Conservation (phyloP, 106 monocot genomes). For the Dioscorea alata region DNA sequence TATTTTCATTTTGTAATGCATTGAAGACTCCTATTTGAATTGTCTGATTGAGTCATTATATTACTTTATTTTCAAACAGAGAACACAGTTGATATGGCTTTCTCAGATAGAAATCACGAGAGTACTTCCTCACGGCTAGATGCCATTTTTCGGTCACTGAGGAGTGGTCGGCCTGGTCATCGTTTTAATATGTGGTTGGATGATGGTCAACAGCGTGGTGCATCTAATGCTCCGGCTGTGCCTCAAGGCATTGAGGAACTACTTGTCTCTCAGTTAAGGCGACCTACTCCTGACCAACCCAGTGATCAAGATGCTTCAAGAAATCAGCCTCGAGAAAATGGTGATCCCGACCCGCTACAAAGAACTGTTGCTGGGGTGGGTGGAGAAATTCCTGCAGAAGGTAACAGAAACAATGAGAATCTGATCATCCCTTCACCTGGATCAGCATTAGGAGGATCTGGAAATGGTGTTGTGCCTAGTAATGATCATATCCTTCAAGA, state of each 20-base stretch:
- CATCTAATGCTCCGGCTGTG: constrained; percentile 49
- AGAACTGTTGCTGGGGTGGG: constrained; percentile 29
- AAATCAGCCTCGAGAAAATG: constrained; percentile 26
- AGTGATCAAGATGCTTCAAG: constrained; percentile 34
- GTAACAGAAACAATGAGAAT: constrained; percentile 40
- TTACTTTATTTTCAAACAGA: constrained; percentile 28
- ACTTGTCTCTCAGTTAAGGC: constrained; percentile 72
- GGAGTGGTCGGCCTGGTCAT: constrained; percentile 72
- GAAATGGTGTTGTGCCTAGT: constrained; percentile 18
- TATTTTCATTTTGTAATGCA: no score
- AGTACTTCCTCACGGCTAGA: constrained; percentile 69
- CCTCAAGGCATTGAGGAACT: constrained; percentile 94
- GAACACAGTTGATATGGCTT: constrained; percentile 75
- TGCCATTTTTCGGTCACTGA: constrained; percentile 78
- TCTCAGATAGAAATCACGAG: constrained; percentile 74
- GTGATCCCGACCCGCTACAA: constrained; percentile 38
- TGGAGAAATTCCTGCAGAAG: constrained; percentile 26
- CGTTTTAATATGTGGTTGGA: constrained; percentile 96
- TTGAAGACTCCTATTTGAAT: no score
- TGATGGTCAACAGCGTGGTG: constrained; percentile 57
- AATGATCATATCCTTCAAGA: constrained; percentile 30
- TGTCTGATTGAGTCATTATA: no score
- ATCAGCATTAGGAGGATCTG: constrained; percentile 14
- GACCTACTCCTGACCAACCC: constrained; percentile 60
- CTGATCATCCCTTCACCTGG: constrained; percentile 23